A percentile compares a stretch with the other conserved stretches of the same genome.
Conservation (phyloP, 75 land plant species). For the Ceratopteris richardii region DNA sequence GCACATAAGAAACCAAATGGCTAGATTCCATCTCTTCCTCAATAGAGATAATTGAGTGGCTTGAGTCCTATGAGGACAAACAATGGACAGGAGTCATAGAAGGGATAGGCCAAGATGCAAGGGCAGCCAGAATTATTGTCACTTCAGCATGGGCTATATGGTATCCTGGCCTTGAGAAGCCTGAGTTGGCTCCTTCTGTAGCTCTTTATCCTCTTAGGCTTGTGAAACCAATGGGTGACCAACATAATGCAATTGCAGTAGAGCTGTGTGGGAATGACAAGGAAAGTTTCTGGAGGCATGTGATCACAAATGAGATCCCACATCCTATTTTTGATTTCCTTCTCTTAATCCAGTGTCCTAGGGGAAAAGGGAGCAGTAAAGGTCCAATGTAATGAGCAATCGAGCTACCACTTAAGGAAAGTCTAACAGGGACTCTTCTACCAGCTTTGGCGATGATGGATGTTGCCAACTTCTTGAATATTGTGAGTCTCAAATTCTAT, state of each 20-base stretch:
- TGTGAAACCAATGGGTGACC: slow-evolving; percentile 70
- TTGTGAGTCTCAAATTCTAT: slow-evolving; percentile 54
- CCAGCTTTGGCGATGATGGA: slow-evolving; percentile 79
- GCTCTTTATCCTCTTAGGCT: slow-evolving; percentile 62
- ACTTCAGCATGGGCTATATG: slow-evolving; percentile 77
- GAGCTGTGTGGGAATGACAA: slow-evolving; percentile 85
- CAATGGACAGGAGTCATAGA: slow-evolving; percentile 71
- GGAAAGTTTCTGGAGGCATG: slow-evolving; percentile 69
- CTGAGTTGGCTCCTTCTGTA: slow-evolving; percentile 37
- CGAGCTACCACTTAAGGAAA: slow-evolving; percentile 43
- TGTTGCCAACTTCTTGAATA: slow-evolving; percentile 45
- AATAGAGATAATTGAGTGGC: slow-evolving; percentile 38
- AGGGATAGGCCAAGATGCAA: slow-evolving; percentile 80
- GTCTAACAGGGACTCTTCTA: slow-evolving; percentile 56
- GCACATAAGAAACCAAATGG: slow-evolving; percentile 1
- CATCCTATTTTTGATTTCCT: slow-evolving; percentile 66
- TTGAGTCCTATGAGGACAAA: slow-evolving; percentile 69
- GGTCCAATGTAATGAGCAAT: slow-evolving; percentile 12
- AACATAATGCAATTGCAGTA: slow-evolving; percentile 78
- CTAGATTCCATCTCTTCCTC: neutral
- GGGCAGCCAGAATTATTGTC: slow-evolving; percentile 64
- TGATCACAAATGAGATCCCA: slow-evolving; percentile 57
- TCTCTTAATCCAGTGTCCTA: slow-evolving; percentile 68
- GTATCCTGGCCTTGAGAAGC: slow-evolving; percentile 70
- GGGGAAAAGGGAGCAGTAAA: slow-evolving; percentile 30